These are phyloP conservation scores for Trichoderma polysporum DNA, from an alignment of 2,329 filamentous ascomycete species.

Conservation along the genomic window DNA sequence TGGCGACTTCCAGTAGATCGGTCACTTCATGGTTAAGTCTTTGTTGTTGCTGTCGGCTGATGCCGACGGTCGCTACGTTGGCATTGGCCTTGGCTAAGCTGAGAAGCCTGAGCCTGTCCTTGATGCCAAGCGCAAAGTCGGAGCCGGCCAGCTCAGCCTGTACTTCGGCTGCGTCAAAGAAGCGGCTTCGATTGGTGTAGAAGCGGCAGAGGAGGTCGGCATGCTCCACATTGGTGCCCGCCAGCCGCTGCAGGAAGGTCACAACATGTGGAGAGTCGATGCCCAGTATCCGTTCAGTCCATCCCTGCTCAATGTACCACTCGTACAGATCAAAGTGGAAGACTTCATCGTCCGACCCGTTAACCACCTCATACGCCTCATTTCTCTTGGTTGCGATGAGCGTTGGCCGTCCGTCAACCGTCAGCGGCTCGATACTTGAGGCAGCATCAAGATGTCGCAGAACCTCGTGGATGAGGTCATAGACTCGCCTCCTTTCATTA, in stretches of 20 bases:
- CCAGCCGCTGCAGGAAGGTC: conserved; percentile 78
- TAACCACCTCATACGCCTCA: conserved; percentile 89
- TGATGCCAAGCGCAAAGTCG: conserved; percentile 75
- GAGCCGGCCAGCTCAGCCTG: conserved; percentile 82
- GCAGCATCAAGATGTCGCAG: conserved; percentile 74
- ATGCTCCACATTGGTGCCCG: conserved; percentile 68
- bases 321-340: conserved; percentile 97
- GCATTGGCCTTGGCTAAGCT: conserved; percentile 91
- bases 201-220: conserved; percentile 93
- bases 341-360: conserved; percentile 83
- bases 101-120: conserved; percentile 83
- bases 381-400: conserved; percentile 73
- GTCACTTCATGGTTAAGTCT: conserved; percentile 80
- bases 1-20: conserved; percentile 85
- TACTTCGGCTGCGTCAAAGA: conserved; percentile 83
- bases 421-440: conserved; percentile 66
- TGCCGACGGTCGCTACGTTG: conserved; percentile 74
- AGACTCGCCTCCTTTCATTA: conserved; percentile 72
- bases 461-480: conserved; percentile 82
- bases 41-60: conserved; percentile 79
- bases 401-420: conserved; percentile 75
- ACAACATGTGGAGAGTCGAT: conserved; percentile 84
- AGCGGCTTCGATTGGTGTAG: conserved; percentile 80
- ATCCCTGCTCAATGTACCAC: conserved; percentile 87
- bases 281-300: conserved; percentile 80